Base-by-base conservation (phyloP, 2,329 filamentous ascomycete species). In the Madurella fahalii region DNA sequence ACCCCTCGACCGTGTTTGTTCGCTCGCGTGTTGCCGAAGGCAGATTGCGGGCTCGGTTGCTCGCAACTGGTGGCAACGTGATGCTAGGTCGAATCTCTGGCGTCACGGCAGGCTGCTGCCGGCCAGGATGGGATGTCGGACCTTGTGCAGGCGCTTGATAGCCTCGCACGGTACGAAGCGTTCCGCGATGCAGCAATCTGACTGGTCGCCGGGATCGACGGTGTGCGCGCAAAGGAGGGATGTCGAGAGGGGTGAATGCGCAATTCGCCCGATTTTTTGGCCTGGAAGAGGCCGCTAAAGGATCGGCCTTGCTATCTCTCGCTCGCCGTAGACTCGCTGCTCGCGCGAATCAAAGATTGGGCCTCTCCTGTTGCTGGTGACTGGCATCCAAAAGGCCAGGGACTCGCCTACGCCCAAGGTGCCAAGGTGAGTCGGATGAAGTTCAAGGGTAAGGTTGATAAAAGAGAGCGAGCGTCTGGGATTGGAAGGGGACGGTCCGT, bases 121-220 rank as follows among this genome's bases (percentile, higher is more conserved):
- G 32, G 43, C 50, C 42, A 42, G 40, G 45, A 34, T 41, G 34
- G 34, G 42, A 42, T 48, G 25, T 32, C 20, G 44, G 50, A 53
- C 34, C 20, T 54, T 15, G 31, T 37, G 54, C 48, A 46, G 56
- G 58, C 58, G 59, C 59, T 60, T 56, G 56, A 54, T 25, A 40
- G 40, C 39, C 52, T 52, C 20, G 40, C 34, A 49, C 44, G 49
- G 53, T 54, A 59, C 59, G 62, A 62, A 49, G 58, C 65, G 53
- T 58, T 60, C 62, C 50, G 67, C 63, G 63, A 62, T 64, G 63
- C 25, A 63, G 61, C 59, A 63, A 67, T 69, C 54, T 72, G 68
- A 72, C 67, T 72, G 71, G 71, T 68, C 67, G 62, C 58, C 46
- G 63, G 65, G 60, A 58, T 57, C 63, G 65, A 60, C 53, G 54